Conservation (phyloP, 225 moss, liverwort and hornwort genomes). For the Marchantia polymorpha region DNA sequence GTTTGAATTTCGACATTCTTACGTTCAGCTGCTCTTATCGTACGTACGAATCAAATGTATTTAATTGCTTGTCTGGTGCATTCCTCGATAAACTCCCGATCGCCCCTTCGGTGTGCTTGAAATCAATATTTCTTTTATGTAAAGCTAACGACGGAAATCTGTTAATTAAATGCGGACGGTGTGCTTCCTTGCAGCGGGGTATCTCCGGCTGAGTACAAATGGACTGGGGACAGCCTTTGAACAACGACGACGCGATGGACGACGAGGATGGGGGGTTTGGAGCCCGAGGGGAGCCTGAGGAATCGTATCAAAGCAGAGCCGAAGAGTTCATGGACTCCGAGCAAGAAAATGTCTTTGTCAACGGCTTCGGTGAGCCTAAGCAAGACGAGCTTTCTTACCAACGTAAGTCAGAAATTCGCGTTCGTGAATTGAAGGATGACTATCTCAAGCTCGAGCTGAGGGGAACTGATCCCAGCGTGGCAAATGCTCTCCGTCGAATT, state of each 20-base stretch:
- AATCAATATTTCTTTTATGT: not conserved
- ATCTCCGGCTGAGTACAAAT: not conserved
- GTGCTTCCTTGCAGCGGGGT: not conserved
- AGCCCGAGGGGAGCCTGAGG: not conserved
- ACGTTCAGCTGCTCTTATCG: not conserved
- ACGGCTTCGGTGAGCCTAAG: not conserved
- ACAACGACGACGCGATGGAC: not conserved
- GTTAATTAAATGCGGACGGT: not conserved
- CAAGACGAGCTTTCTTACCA: not conserved
- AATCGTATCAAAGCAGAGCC: not conserved
- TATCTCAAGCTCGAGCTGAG: conserved; percentile 76
- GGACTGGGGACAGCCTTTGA: not conserved
- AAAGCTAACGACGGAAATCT: not conserved
- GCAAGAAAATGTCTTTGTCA: not conserved
- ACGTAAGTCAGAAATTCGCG: conserved; percentile 34
- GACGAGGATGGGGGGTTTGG: not conserved
- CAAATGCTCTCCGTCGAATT: conserved; percentile 86
- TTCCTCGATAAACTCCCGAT: not conserved
- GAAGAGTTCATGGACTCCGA: not conserved
- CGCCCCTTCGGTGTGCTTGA: not conserved
- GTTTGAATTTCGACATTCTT: not conserved
- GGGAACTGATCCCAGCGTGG: conserved; percentile 82
- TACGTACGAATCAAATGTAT: not conserved
- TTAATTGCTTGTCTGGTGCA: not conserved
- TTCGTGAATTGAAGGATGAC: conserved; percentile 66